Evolutionary conservation across 1,284 basidiomycete genomes (phyloP).

Genomic region (Rhodotorula sp.): DNA sequence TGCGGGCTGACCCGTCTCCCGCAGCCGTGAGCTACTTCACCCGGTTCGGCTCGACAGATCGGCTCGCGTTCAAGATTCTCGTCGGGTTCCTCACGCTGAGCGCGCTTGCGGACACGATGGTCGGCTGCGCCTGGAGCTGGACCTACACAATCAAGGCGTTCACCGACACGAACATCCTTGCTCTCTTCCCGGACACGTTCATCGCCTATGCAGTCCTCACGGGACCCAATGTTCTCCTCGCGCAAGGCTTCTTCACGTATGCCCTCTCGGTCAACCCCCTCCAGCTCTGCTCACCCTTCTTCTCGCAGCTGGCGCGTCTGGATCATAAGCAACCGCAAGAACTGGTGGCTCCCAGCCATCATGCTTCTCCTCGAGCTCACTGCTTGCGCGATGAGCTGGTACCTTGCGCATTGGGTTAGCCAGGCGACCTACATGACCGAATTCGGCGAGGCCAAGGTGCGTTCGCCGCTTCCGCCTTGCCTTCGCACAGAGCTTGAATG

Average conservation of each 20-base stretch:
- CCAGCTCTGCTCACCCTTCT: background rate
- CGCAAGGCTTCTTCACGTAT: background rate
- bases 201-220: background rate
- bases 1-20: no score
- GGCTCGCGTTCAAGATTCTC: background rate
- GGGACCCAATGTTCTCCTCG: background rate
- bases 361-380: background rate
- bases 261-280: background rate
- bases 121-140: background rate
- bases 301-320: background rate
- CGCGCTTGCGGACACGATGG: background rate
- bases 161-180: background rate
- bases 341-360: background rate
- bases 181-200: background rate
- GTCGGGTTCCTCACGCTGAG: background rate
- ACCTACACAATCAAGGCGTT: background rate
- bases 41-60: background rate
- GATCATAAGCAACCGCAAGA: background rate
- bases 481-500: no score
- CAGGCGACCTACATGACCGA: background rate
- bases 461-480: no score
- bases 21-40: background rate
- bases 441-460: background rate
- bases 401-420: background rate
- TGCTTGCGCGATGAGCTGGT: background rate